These are phyloP conservation scores for Viridothelium virens DNA, from an alignment of 495 filamentous ascomycete genomes.

Conservation along the genomic window DNA sequence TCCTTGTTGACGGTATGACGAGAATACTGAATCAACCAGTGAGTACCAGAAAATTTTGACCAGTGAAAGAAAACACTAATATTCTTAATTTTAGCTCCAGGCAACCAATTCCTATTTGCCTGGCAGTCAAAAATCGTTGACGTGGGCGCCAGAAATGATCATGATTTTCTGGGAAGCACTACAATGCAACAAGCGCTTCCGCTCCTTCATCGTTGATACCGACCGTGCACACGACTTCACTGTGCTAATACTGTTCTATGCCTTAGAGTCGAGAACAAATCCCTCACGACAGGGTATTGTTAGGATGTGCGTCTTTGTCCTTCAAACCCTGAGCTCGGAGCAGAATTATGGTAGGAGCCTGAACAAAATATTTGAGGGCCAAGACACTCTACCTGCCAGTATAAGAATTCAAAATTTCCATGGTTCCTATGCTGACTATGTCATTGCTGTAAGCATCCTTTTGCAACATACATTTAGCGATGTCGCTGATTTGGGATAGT, in stretches of 20 bases:
- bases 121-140: constrained; percentile 69
- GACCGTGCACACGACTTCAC: constrained; percentile 90
- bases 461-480: neutral
- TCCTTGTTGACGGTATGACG: constrained; percentile 92
- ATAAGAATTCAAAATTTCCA: constrained; percentile 77
- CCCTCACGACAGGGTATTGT: constrained; percentile 85
- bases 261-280: constrained; percentile 77
- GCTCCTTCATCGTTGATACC: constrained; percentile 95
- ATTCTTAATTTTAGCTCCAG: constrained; percentile 52
- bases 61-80: constrained; percentile 16
- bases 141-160: constrained; percentile 92
- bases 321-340: constrained; percentile 93
- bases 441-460: constrained; percentile 69
- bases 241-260: constrained; percentile 84
- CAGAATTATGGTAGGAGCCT: constrained; percentile 82
- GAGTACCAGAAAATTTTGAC: constrained; percentile 18
- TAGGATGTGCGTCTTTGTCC: constrained; percentile 90
- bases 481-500: constrained; percentile 43
- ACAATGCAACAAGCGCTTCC: constrained; percentile 96
- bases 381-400: constrained; percentile 73
- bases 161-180: constrained; percentile 97
- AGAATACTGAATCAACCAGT: constrained; percentile 86
- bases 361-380: constrained; percentile 81
- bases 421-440: constrained; percentile 87
- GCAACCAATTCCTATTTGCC: constrained; percentile 82